A percentile compares a stretch with the other conserved stretches of the same genome.
Conservation (phyloP, 257 asterid genomes). For the Nicotiana tomentosiformis region DNA sequence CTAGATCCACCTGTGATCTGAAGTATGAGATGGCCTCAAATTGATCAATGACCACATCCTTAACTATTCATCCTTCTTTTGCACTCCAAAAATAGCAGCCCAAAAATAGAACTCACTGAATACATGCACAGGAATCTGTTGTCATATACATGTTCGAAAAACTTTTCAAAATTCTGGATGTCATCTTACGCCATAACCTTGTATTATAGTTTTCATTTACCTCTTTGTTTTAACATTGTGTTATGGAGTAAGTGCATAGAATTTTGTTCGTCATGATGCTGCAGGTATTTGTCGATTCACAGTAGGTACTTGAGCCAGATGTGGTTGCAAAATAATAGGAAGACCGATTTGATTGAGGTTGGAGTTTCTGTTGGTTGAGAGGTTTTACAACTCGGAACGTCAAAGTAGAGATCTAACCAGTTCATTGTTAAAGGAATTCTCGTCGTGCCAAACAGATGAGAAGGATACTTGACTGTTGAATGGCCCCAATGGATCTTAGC, state of each 20-base stretch:
- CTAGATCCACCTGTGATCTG: no score
- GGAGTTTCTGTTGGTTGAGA: background rate
- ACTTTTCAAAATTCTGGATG: background rate
- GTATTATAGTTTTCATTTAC: background rate
- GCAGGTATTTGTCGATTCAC: slow-evolving; percentile 7
- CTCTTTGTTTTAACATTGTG: background rate
- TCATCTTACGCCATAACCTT: background rate
- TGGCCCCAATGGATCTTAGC: background rate
- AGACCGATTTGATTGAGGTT: background rate
- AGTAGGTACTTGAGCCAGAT: background rate
- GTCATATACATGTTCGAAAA: background rate
- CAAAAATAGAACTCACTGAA: background rate
- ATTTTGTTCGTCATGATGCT: background rate
- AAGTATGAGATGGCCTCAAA: background rate
- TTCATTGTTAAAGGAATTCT: background rate
- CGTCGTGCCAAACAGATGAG: background rate
- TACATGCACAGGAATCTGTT: background rate
- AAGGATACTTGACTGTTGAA: background rate
- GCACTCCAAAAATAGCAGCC: background rate
- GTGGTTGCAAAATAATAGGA: background rate
- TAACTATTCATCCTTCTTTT: background rate
- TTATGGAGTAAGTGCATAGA: background rate
- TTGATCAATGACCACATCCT: background rate
- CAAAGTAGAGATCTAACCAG: background rate
- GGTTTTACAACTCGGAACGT: background rate